These are phyloP conservation scores for Scheffersomyces stambukii DNA, from an alignment of 1,139 yeast species.

Conservation along the genomic window DNA sequence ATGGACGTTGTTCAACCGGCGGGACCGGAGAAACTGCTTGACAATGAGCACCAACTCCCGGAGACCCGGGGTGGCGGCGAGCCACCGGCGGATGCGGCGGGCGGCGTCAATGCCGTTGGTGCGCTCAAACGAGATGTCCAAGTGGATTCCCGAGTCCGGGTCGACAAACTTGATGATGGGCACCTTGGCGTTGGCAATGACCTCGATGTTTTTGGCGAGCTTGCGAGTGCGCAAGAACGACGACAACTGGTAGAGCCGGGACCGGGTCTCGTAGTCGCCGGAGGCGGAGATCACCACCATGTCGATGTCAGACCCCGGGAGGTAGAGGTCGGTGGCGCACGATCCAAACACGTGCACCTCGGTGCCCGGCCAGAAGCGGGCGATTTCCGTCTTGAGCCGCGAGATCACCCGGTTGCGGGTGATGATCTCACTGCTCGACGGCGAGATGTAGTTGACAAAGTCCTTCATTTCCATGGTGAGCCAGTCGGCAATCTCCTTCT, in stretches of 20 bases:
- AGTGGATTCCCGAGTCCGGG: constrained; percentile 63
- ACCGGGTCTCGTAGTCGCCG: constrained; percentile 65
- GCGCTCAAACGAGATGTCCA: constrained; percentile 90
- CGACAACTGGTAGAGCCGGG: constrained; percentile 69
- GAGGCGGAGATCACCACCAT: constrained; percentile 74
- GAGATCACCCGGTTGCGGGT: constrained; percentile 66
- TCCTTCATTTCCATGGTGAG: constrained; percentile 83
- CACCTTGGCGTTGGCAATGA: constrained; percentile 88
- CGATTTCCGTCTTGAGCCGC: constrained; percentile 55
- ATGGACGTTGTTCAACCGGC: constrained; percentile 86
- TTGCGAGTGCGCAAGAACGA: constrained; percentile 59
- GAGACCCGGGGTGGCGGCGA: constrained; percentile 69
- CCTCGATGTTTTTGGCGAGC: constrained; percentile 73
- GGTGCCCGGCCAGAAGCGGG: constrained; percentile 72
- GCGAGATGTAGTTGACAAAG: constrained; percentile 83
- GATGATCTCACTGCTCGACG: constrained; percentile 70
- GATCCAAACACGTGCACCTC: constrained; percentile 91
- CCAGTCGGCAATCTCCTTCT: constrained; percentile 81
- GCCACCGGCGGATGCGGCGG: constrained; percentile 71
- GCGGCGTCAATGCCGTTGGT: constrained; percentile 87
- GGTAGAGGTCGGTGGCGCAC: constrained; percentile 86
- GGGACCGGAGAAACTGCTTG: constrained; percentile 79
- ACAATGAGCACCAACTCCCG: constrained; percentile 80
- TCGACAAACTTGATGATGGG: constrained; percentile 95
- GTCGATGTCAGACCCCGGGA: constrained; percentile 97